A percentile compares a stretch with the other conserved stretches of the same genome.
These are phyloP conservation scores for Neonothopanus nambi DNA, from an alignment of 1,284 basidiomycete species.

Conservation along the genomic window DNA sequence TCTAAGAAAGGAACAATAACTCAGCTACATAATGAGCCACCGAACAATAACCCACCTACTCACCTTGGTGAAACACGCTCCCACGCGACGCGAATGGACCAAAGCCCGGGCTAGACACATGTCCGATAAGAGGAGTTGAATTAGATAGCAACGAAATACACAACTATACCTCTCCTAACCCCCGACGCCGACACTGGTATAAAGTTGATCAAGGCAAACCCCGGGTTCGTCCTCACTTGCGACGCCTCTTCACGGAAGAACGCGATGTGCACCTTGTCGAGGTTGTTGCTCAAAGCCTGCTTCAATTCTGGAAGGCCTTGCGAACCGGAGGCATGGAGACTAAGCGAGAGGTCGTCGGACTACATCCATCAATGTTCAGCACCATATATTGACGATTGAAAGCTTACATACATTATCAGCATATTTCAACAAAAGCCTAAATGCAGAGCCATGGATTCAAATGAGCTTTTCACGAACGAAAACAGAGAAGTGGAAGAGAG, in stretches of 20 bases:
- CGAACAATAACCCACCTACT: constrained; percentile 14
- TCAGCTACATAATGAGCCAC: not conserved
- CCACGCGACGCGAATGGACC: constrained; percentile 45
- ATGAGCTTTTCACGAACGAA: not conserved
- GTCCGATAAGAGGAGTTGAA: not conserved
- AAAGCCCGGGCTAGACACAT: constrained; percentile 38
- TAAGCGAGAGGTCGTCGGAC: constrained; percentile 37
- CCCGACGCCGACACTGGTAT: constrained; percentile 40
- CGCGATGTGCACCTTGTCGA: constrained; percentile 37
- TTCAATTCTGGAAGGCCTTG: constrained; percentile 45
- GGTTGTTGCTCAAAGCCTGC: constrained; percentile 33
- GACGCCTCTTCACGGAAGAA: constrained; percentile 39
- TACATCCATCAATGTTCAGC: constrained; percentile 4
- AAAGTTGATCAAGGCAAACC: constrained; percentile 42
- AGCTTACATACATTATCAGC: constrained; percentile 13
- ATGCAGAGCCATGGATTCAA: too few relatives aligned
- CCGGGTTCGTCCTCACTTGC: constrained; percentile 28
- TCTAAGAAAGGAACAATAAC: constrained; percentile 37
- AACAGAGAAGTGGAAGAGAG: not conserved
- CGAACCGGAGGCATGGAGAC: constrained; percentile 32
- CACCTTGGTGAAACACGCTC: constrained; percentile 41
- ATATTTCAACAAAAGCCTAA: constrained; percentile 14
- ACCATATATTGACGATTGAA: not conserved
- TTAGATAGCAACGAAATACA: too few relatives aligned
- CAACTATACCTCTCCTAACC: constrained; percentile 43